Base-by-base conservation (phyloP, 2,329 filamentous ascomycete species). In the Tolypocladium paradoxum region DNA sequence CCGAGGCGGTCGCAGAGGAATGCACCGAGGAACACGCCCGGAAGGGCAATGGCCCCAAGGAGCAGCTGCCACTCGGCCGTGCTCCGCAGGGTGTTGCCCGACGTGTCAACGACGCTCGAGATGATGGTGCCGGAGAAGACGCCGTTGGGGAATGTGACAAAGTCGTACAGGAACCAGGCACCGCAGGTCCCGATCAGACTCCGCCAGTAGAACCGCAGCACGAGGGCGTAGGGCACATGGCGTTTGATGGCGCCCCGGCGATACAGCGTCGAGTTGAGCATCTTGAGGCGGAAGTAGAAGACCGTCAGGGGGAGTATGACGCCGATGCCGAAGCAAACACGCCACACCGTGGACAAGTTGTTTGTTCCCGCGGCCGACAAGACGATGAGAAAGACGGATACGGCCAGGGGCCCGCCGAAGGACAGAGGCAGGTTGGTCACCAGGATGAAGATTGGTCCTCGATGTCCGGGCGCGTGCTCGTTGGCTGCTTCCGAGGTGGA, bases 131-230 rank as follows among this genome's bases (percentile, higher is more conserved):
- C 72, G 16, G 69, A 72, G 61, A 76, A 75, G 50, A 75, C 70
- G 12, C 72, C 71, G 55, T 75, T 76, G 6, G 73, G 73, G 54
- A 76, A 76, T 3, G 72, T 75, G 53, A 76, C 71, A 35, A 69
- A 73, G 57, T 73, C 71, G 62, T 76, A 76, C 14, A 80, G 69
- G 61, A 81, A 81, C 76, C 77, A 81, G 49, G 78, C 77, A 11
- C 76, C 71, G 52, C 72, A 77, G 11, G 77, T 79, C 11, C 79
- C 76, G 34, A 76, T 65, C 12, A 82, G 63, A 2, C 72, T 66
- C 58, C 72, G 76, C 77, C 78, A 81, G 64, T 82, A 82, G 60
- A 74, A 81, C 22, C 68, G 69, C 11, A 77, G 37, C 6, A 79
- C 70, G 0, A 82, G 67, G 1, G 62, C 58, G 56, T 82, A 78